Base-by-base conservation (phyloP, 306 rosid species). In the Cucurbita pepo region DNA sequence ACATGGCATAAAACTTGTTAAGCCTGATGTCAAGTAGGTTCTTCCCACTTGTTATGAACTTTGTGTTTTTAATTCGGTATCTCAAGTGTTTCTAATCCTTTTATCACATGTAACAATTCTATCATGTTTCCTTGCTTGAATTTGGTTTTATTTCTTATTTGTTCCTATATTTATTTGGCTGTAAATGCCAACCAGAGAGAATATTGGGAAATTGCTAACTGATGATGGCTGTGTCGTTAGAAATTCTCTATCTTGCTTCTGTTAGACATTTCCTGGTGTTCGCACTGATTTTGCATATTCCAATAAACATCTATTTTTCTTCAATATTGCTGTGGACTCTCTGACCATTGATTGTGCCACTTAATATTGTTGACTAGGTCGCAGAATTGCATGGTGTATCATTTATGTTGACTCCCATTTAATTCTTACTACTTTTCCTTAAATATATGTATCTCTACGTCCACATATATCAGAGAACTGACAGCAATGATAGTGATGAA, bases 11-110 rank as follows among this genome's bases (percentile, higher is more conserved):
- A 94, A 89, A 83, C 90, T 43, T 53, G 90, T 88, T 55, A 94
- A 94, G 86, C 96, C 87, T 62, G 95, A 94, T 82, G 90, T 89
- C 85, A 94, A 94, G 99, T 94, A 85, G 92, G 86, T 77, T 61
- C 67, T 67, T n/a, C 47, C 79, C 75, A 22, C 43, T 75, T 25
- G 76, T 62, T 69, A 48, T 75, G 41, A 22, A 13, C 21, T 13
- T 48, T 4, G 7, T 67, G 13, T 14, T 41, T 9, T 47, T 56
- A 72, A 0, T 38, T 55, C 3, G 15, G 64, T 54, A 72, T 37
- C 14, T 59, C 6, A 50, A 8, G 30, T 30, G 38, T 22, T 30
- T 69, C n/a, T 38, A n/a, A 36, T 65, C 34, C 70, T 63, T 38
- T 61, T 61, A 9, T 61, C 18, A n/a, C 41, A 41, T 63, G 30